Percentiles rank a stretch among this genome's conserved stretches.
These are phyloP conservation scores for Rosellinia necatrix DNA, from an alignment of 2,329 filamentous ascomycete species.

Conservation along the genomic window DNA sequence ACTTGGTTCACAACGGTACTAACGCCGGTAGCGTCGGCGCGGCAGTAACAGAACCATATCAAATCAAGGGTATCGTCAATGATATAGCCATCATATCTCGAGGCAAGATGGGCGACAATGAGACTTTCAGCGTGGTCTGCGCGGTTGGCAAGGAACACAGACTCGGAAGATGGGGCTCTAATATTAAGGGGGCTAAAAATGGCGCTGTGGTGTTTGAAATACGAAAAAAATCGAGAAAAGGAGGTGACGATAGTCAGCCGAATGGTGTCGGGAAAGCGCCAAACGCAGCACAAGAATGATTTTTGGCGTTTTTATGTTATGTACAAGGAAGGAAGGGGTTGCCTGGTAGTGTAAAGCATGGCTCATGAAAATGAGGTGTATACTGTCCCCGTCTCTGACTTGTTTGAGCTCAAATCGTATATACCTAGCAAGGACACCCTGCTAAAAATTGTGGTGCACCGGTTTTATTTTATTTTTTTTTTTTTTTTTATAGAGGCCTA, in stretches of 20 bases:
- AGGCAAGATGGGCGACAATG: slow-evolving; percentile 70
- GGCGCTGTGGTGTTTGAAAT: slow-evolving; percentile 89
- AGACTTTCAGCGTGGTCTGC: slow-evolving; percentile 82
- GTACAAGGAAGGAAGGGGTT: too few species aligned
- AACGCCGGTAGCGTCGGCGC: slow-evolving; percentile 28
- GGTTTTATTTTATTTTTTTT: too few species aligned
- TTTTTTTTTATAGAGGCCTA: too few species aligned
- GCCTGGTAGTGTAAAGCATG: too few species aligned
- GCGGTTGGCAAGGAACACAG: slow-evolving; percentile 86
- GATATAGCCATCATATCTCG: slow-evolving; percentile 86
- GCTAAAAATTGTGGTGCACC: too few species aligned
- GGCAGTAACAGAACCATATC: slow-evolving; percentile 21
- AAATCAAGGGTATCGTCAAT: slow-evolving; percentile 79
- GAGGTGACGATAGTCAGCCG: neutral
- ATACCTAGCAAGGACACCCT: too few species aligned
- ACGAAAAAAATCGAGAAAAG: slow-evolving; percentile 19
- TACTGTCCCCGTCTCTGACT: too few species aligned
- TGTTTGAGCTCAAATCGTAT: too few species aligned
- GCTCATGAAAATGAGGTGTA: too few species aligned
- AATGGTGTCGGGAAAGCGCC: slow-evolving; percentile 3
- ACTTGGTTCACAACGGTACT: slow-evolving; percentile 28
- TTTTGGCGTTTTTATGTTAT: too few species aligned
- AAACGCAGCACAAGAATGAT: neutral
- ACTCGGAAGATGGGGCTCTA: slow-evolving; percentile 77
- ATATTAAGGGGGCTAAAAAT: slow-evolving; percentile 68